phyloP scores from a whole-genome alignment of 768 basidiomycete species.

The Rhizopogon vinicolor region DNA sequence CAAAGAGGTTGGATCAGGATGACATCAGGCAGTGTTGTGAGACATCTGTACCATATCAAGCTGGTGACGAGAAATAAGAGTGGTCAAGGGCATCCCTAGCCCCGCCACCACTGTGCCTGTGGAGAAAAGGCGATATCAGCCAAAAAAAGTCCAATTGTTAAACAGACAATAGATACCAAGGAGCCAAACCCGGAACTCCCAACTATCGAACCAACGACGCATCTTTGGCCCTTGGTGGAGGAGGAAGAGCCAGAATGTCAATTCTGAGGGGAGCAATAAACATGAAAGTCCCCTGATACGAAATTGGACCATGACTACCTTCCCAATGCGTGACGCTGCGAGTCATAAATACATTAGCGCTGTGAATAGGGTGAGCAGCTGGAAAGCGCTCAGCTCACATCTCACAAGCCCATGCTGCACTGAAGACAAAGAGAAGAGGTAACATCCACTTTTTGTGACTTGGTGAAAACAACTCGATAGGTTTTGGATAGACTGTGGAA shows the following conservation, averaged over 20 bases:
- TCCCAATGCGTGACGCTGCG: slow-evolving; percentile 75
- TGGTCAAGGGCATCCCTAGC: slow-evolving; percentile 68
- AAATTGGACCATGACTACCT: slow-evolving; percentile 36
- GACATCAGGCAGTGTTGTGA: neutral
- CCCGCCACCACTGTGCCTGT: slow-evolving; percentile 61
- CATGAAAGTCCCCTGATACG: neutral
- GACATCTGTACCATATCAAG: slow-evolving; percentile 46
- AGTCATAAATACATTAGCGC: slow-evolving; percentile 1
- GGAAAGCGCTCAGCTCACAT: slow-evolving; percentile 52
- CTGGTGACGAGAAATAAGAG: slow-evolving; percentile 52
- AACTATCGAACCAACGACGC: slow-evolving; percentile 75
- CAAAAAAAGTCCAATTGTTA: slow-evolving; percentile 1
- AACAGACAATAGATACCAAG: slow-evolving; percentile 39
- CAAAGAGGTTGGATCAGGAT: slow-evolving; percentile 7
- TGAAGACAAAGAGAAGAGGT: slow-evolving; percentile 67
- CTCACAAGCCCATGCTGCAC: slow-evolving; percentile 73
- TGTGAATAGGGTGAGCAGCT: neutral
- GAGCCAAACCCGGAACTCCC: slow-evolving; percentile 74
- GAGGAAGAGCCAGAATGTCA: slow-evolving; percentile 81
- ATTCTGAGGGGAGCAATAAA: slow-evolving; percentile 37
- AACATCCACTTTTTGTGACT: slow-evolving; percentile 50
- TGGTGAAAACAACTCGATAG: slow-evolving; percentile 46
- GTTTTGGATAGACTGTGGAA: slow-evolving; percentile 50
- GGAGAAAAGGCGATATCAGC: slow-evolving; percentile 9
- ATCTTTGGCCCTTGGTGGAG: slow-evolving; percentile 70